A percentile compares a stretch with the other conserved stretches of the same genome.
Conservation (phyloP, 2,329 filamentous ascomycete species). For the Aspergillus pseudonomiae region DNA sequence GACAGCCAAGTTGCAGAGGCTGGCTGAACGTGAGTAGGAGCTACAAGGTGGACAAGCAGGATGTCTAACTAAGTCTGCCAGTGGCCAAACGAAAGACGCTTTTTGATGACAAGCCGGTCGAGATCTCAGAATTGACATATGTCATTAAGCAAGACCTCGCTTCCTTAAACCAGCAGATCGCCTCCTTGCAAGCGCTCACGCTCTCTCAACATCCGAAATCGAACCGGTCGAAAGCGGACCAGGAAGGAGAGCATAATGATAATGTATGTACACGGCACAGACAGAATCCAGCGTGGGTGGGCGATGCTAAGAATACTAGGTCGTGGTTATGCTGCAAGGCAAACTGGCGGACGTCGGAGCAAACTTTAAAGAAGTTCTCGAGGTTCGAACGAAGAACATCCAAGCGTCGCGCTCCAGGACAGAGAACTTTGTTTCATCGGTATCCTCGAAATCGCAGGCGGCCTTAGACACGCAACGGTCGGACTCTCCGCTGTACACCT, state of each 20-base stretch:
- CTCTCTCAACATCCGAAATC: conserved; percentile 72
- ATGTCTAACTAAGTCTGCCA: conserved; percentile 33
- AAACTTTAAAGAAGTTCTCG: conserved; percentile 96
- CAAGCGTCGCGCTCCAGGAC: conserved; percentile 89
- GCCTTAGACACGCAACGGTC: conserved; percentile 68
- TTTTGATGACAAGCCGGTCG: conserved; percentile 93
- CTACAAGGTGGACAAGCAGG: background rate
- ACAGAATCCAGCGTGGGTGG: conserved; percentile 7
- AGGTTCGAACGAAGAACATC: conserved; percentile 96
- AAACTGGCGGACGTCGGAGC: conserved; percentile 89
- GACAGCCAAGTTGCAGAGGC: conserved; percentile 91
- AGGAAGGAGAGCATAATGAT: conserved; percentile 96
- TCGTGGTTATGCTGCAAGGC: conserved; percentile 86
- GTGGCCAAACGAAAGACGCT: conserved; percentile 95
- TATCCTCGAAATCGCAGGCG: conserved; percentile 74
- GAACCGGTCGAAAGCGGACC: conserved; percentile 56
- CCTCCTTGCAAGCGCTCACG: conserved; percentile 75
- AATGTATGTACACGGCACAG: conserved; percentile 60
- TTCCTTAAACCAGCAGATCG: conserved; percentile 82
- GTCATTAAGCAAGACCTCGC: conserved; percentile 98
- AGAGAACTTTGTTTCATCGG: conserved; percentile 93
- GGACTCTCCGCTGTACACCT: conserved; percentile 84
- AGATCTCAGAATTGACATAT: conserved; percentile 95
- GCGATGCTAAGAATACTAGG: conserved; percentile 34
- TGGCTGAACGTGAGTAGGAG: conserved; percentile 71